These are phyloP conservation scores for Boechera divaricarpa DNA, from an alignment of 345 rosid species.

Conservation along the genomic window DNA sequence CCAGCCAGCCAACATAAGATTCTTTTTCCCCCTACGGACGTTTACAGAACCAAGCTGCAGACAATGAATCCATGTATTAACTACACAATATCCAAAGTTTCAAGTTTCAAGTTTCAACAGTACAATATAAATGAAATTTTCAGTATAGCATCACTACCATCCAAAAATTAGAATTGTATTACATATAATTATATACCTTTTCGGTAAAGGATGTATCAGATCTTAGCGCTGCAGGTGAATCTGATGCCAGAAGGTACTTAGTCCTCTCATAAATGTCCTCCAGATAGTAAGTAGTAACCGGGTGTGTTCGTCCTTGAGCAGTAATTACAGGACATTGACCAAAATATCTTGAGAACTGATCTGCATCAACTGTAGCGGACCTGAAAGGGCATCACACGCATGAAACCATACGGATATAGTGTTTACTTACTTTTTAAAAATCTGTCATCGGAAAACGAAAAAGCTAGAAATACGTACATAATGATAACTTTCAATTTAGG, in stretches of 20 bases:
- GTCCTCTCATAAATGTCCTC: slow-evolving; percentile 86
- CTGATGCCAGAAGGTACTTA: slow-evolving; percentile 72
- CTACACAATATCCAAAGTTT: slow-evolving; percentile 14
- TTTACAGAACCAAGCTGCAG: slow-evolving; percentile 74
- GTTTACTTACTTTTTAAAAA: slow-evolving; percentile 15
- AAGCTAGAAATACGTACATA: slow-evolving; percentile 58
- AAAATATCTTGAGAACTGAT: slow-evolving; percentile 81
- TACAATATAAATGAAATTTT: slow-evolving; percentile 17
- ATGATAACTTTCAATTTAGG: slow-evolving; percentile 81
- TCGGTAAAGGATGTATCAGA: slow-evolving; percentile 55
- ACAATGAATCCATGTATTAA: slow-evolving; percentile 14
- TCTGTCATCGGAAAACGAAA: slow-evolving; percentile 12
- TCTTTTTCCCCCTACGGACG: slow-evolving; percentile 86
- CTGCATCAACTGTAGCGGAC: slow-evolving; percentile 98
- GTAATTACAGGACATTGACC: slow-evolving; percentile 87
- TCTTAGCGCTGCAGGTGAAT: slow-evolving; percentile 81
- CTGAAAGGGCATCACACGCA: slow-evolving; percentile 47
- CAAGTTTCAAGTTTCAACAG: neutral
- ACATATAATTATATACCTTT: slow-evolving; percentile 49
- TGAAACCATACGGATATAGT: neutral
- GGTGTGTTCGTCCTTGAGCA: slow-evolving; percentile 90
- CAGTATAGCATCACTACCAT: slow-evolving; percentile 10
- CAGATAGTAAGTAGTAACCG: slow-evolving; percentile 75
- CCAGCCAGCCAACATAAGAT: slow-evolving; percentile 91
- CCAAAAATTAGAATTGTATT: neutral